Conservation (phyloP, 306 rosid genomes). For the Pueraria montana region DNA sequence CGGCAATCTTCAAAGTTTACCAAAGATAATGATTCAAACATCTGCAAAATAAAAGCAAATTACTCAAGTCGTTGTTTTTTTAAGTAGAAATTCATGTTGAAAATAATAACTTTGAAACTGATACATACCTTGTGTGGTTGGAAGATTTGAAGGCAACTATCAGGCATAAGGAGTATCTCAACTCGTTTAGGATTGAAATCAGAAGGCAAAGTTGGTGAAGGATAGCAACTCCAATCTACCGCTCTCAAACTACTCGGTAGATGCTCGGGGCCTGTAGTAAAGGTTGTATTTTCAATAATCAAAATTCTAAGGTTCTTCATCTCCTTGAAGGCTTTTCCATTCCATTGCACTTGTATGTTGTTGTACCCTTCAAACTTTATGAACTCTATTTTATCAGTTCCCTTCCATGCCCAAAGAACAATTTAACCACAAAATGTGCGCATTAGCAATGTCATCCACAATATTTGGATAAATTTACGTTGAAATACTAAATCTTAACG, state of each 20-base stretch:
- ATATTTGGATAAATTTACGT: background rate
- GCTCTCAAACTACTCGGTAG: conserved; percentile 38
- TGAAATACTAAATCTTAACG: background rate
- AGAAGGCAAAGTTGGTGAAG: conserved; percentile 36
- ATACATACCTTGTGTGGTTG: background rate
- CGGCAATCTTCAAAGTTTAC: too few relatives aligned
- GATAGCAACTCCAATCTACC: conserved; percentile 38
- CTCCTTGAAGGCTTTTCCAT: conserved; percentile 36
- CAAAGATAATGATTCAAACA: too few relatives aligned
- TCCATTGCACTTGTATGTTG: conserved; percentile 19
- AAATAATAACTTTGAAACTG: background rate
- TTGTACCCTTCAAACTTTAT: conserved; percentile 24
- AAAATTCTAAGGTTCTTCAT: conserved; percentile 32
- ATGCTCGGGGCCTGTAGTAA: conserved; percentile 9
- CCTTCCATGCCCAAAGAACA: background rate
- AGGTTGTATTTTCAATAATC: background rate
- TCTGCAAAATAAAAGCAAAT: too few relatives aligned
- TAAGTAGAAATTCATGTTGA: too few relatives aligned
- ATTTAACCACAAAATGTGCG: too few relatives aligned
- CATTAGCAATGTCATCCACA: background rate
- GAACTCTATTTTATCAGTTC: conserved; percentile 30
- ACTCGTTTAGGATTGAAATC: conserved; percentile 34
- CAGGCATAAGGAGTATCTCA: conserved; percentile 12
- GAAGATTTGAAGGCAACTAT: background rate
- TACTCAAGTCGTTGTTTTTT: too few relatives aligned